phyloP scores from a whole-genome alignment of 2,329 filamentous ascomycete species.

The Knoxdaviesia proteae region DNA sequence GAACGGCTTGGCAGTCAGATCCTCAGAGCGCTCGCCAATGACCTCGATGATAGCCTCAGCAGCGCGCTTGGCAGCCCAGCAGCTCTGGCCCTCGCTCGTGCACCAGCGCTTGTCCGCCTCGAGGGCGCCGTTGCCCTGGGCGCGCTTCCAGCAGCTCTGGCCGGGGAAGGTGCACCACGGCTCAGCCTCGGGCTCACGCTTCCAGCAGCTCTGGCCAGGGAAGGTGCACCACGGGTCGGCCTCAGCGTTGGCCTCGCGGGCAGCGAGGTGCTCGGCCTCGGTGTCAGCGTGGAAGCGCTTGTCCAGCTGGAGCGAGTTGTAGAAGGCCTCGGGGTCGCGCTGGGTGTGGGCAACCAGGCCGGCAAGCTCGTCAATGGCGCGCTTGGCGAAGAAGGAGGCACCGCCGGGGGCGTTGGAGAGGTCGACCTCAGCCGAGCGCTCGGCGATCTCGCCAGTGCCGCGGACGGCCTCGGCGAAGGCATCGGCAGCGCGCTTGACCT shows the following conservation, averaged over 20 bases:
- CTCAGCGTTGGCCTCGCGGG: conserved; percentile 6
- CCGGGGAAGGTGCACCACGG: conserved; percentile 12
- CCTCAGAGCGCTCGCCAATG: conserved; percentile 5
- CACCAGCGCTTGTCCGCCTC: conserved; percentile 14
- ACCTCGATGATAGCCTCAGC: conserved; percentile 15
- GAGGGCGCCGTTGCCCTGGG: conserved; percentile 8
- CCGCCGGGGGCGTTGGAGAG: conserved; percentile 14
- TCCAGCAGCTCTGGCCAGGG: conserved; percentile 20
- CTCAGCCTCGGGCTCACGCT: conserved; percentile 6
- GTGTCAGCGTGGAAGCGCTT: conserved; percentile 8
- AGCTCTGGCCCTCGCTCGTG: conserved; percentile 17
- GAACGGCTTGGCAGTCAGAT: background rate
- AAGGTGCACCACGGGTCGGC: conserved; percentile 12
- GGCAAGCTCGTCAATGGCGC: conserved; percentile 18
- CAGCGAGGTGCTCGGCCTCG: background rate
- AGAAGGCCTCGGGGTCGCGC: conserved; percentile 12
- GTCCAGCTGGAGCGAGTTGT: conserved; percentile 4
- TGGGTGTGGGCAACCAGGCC: conserved; percentile 13
- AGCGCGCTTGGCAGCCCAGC: conserved; percentile 19
- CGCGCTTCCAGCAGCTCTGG: conserved; percentile 17
- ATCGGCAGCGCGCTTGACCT: conserved; percentile 19
- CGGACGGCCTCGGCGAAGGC: conserved; percentile 12
- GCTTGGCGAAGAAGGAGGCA: conserved; percentile 16
- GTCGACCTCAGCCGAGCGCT: conserved; percentile 10
- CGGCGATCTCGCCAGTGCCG: conserved; percentile 8